Percentiles rank a stretch among this genome's conserved stretches.
Evolutionary conservation across 371 early-diverging fungal species (phyloP).

Genomic region (Globomyces sp.): DNA sequence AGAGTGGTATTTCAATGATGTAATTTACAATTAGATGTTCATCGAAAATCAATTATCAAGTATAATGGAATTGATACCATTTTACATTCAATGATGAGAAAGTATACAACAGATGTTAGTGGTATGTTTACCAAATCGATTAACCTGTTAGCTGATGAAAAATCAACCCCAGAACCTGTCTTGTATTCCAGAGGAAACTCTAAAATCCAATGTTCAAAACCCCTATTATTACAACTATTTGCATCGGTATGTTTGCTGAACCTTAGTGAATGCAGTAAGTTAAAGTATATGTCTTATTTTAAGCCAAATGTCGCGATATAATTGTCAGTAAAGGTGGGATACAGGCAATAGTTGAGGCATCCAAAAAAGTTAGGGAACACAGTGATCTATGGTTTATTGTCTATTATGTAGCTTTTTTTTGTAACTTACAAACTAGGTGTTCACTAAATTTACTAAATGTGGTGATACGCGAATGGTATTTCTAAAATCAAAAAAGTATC

Average conservation of each 20-base stretch:
- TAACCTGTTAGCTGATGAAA: background rate
- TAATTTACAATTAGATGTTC: slow-evolving; percentile 16
- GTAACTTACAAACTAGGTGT: background rate
- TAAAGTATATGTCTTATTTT: background rate
- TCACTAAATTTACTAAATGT: slow-evolving; percentile 10
- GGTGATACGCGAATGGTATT: background rate
- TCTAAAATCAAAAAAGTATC: background rate
- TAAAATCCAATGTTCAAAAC: slow-evolving; percentile 12
- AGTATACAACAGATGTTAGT: slow-evolving; percentile 15
- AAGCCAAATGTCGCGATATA: slow-evolving; percentile 25
- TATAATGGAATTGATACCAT: slow-evolving; percentile 18
- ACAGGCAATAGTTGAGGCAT: slow-evolving; percentile 25
- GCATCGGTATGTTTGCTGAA: slow-evolving; percentile 29
- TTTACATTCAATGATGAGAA: slow-evolving; percentile 20
- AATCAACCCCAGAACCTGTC: slow-evolving; percentile 17
- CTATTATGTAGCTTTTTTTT: background rate
- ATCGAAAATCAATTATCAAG: slow-evolving; percentile 15
- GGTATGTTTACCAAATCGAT: background rate
- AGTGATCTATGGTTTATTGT: slow-evolving; percentile 24
- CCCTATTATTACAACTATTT: slow-evolving; percentile 29
- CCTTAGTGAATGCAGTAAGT: slow-evolving; percentile 24
- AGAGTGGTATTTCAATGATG: slow-evolving; percentile 12
- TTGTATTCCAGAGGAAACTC: slow-evolving; percentile 5
- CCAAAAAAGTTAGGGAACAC: slow-evolving; percentile 5
- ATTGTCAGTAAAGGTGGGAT: slow-evolving; percentile 25